These are phyloP conservation scores for Sindora glabra DNA, from an alignment of 306 rosid species.

Conservation along the genomic window DNA sequence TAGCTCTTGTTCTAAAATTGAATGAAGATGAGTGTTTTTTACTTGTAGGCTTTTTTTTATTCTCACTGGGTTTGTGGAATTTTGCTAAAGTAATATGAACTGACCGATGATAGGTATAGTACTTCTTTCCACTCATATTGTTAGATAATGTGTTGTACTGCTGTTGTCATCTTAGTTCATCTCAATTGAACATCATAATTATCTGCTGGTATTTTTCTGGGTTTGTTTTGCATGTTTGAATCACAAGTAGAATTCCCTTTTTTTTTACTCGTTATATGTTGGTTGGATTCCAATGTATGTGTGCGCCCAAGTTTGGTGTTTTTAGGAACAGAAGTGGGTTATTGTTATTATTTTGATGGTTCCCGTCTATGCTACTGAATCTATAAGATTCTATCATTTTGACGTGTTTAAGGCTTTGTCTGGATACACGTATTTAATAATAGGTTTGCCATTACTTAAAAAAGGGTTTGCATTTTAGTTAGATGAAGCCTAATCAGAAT, in stretches of 20 bases:
- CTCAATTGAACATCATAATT: background rate
- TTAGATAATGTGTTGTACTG: background rate
- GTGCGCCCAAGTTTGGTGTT: background rate
- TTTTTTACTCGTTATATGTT: slow-evolving; percentile 7
- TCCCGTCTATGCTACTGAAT: slow-evolving; percentile 73
- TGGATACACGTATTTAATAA: background rate
- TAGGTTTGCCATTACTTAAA: background rate
- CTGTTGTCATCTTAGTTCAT: background rate
- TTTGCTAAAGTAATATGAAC: background rate
- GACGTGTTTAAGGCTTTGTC: background rate
- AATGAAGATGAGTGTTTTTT: no score
- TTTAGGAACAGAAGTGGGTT: slow-evolving; percentile 89
- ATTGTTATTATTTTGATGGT: slow-evolving; percentile 72
- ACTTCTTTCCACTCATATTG: background rate
- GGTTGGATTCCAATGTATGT: slow-evolving; percentile 9
- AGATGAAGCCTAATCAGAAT: background rate
- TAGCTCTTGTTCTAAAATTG: no score
- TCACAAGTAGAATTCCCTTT: background rate
- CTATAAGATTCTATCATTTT: slow-evolving; percentile 60
- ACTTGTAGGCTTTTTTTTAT: no score
- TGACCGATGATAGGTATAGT: background rate
- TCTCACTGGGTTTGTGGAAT: no score
- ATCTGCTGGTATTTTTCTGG: background rate
- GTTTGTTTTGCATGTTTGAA: slow-evolving; percentile 8
- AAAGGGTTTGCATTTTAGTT: background rate